These are phyloP conservation scores for Conticribra guillardii DNA, from an alignment of 108 stramenopile species.

Conservation along the genomic window DNA sequence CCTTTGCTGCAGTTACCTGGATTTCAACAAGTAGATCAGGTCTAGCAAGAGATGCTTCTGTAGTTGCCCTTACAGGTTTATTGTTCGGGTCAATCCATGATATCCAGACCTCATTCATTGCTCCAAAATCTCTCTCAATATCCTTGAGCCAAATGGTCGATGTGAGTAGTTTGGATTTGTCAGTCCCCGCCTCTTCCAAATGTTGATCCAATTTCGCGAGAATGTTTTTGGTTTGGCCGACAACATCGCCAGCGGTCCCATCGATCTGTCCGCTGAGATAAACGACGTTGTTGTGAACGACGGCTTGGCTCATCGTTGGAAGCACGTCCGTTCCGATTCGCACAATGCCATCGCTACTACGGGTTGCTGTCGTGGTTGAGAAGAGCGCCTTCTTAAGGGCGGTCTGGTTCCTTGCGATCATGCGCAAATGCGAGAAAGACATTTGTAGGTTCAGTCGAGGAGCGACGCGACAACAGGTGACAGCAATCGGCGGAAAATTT, in stretches of 20 bases:
- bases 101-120: constrained; percentile 64
- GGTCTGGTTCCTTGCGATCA: neutral
- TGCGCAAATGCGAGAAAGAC: no score
- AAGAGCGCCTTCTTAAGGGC: neutral
- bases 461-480: no score
- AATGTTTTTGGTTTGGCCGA: constrained; percentile 32
- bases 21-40: constrained; percentile 56
- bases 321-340: constrained; percentile 38
- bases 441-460: no score
- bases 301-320: constrained; percentile 37
- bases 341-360: constrained; percentile 9
- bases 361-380: neutral
- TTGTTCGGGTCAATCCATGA: constrained; percentile 57
- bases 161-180: constrained; percentile 47
- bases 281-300: constrained; percentile 48
- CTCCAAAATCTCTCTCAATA: constrained; percentile 41
- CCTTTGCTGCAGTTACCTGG: constrained; percentile 55
- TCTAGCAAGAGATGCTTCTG: constrained; percentile 53
- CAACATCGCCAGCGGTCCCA: constrained; percentile 35
- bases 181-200: constrained; percentile 43
- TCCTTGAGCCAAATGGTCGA: constrained; percentile 54
- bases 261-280: constrained; percentile 56
- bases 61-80: constrained; percentile 59
- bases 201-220: constrained; percentile 46
- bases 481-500: no score